Evolutionary conservation across 2,329 filamentous ascomycete genomes (phyloP).

Genomic region (Metarhizium anisopliae): DNA sequence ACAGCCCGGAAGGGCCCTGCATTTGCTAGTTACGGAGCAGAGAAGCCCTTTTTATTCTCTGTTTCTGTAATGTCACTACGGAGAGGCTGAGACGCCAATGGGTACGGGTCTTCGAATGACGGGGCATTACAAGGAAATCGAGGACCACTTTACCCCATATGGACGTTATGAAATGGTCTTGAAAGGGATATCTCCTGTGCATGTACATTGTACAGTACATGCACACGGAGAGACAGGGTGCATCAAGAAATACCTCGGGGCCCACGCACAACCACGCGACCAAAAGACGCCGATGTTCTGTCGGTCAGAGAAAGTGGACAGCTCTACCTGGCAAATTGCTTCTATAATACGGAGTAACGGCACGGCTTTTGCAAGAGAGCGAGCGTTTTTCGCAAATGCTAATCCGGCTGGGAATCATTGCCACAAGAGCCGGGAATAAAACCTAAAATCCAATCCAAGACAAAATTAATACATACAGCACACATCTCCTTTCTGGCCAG

Average conservation of each 20-base stretch:
- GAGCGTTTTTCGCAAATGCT: background rate
- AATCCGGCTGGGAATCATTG: background rate
- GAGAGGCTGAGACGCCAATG: background rate
- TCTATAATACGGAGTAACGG: background rate
- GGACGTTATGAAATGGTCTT: background rate
- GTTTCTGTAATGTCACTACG: no score
- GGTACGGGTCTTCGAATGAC: background rate
- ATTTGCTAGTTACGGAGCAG: no score
- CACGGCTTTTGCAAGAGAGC: background rate
- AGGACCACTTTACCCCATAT: background rate
- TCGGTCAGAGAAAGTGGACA: background rate
- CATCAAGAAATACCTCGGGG: background rate
- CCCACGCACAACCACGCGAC: background rate
- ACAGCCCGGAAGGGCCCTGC: no score
- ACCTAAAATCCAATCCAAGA: background rate
- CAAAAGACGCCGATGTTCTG: background rate
- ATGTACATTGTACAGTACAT: background rate
- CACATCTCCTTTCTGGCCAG: background rate
- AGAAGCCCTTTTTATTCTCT: no score
- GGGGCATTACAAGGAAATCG: background rate
- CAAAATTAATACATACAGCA: background rate
- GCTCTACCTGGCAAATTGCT: background rate
- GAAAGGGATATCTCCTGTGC: background rate
- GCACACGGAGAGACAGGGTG: background rate
- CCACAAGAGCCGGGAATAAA: background rate